Evolutionary conservation across 345 rosid genomes (phyloP), one percentile per base, ranked within the genome.

Genomic region (Gossypium turneri): DNA sequence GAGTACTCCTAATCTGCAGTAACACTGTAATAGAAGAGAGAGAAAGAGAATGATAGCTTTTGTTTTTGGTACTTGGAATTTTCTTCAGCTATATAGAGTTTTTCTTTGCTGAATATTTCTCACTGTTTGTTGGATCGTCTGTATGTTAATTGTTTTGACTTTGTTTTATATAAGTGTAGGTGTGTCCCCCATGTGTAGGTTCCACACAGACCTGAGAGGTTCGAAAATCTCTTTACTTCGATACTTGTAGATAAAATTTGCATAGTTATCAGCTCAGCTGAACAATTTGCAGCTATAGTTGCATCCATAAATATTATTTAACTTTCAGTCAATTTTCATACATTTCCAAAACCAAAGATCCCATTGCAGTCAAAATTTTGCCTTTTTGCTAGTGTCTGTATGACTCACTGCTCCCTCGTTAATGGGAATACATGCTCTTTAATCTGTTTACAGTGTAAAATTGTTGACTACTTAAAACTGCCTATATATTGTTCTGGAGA

Each of bases 191-290:
- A 1, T 69, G 1, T 34, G 61, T 52, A 70, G 48, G 73, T 34
- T 70, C 61, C 61, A 17, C 27, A 70, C 41, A 34, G 6, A 3
- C 12, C 22, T 41, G 69, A 7, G 57, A 67, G 43, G 43, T 48
- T 1, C 20, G 16, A 48, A 67, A 50, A 27, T 24, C n/a, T n/a
- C 41, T 69, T 52, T 4, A 29, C 27, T 27, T 29, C 27, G 60
- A 52, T 29, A 52, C 17, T 70, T 70, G 48, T 70, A 52, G 73
- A 52, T 70, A 70, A 69, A 70, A 70, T 29, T 22, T 70, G 47
- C 61, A 52, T 56, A 29, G 47, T 9, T 50, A 70, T 52, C 25
- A 51, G 60, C 47, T 70, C 47, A 51, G 60, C 73, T 70, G 60
- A 51, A 25, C 34, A 12, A 66, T 69, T 44, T 69, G 73, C 45